These are phyloP conservation scores for Skeletonema grethae DNA, from an alignment of 108 stramenopile species.

Conservation along the genomic window DNA sequence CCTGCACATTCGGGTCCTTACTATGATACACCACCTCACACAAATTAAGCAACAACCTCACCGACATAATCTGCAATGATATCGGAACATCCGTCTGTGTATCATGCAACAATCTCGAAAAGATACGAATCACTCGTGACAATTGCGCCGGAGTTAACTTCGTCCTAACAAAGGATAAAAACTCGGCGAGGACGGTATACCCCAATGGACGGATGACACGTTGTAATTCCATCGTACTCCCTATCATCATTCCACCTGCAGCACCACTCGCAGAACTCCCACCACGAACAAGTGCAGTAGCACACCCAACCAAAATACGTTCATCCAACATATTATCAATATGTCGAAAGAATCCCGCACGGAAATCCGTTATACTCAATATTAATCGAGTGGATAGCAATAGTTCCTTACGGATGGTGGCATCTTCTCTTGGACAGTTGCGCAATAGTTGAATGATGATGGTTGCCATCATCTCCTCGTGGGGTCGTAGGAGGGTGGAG, in stretches of 20 bases:
- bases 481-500: not conserved
- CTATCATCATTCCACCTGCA: not conserved
- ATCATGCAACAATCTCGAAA: constrained; percentile 89
- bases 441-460: constrained; percentile 1
- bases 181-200: constrained; percentile 90
- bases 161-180: constrained; percentile 84
- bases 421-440: constrained; percentile 81
- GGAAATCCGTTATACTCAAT: constrained; percentile 85
- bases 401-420: constrained; percentile 86
- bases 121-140: constrained; percentile 82
- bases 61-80: constrained; percentile 86
- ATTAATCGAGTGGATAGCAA: constrained; percentile 91
- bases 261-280: constrained; percentile 4
- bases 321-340: constrained; percentile 93
- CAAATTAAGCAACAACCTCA: constrained; percentile 85
- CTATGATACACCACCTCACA: constrained; percentile 89
- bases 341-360: constrained; percentile 83
- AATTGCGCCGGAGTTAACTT: constrained; percentile 82
- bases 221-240: not conserved
- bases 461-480: not conserved
- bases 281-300: constrained; percentile 6
- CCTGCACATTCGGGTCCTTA: constrained; percentile 73
- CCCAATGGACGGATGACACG: constrained; percentile 77
- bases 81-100: constrained; percentile 70
- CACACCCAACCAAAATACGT: constrained; percentile 66